phyloP scores from a whole-genome alignment of 176 grass and related monocot species.

The Neostapfia colusana region DNA sequence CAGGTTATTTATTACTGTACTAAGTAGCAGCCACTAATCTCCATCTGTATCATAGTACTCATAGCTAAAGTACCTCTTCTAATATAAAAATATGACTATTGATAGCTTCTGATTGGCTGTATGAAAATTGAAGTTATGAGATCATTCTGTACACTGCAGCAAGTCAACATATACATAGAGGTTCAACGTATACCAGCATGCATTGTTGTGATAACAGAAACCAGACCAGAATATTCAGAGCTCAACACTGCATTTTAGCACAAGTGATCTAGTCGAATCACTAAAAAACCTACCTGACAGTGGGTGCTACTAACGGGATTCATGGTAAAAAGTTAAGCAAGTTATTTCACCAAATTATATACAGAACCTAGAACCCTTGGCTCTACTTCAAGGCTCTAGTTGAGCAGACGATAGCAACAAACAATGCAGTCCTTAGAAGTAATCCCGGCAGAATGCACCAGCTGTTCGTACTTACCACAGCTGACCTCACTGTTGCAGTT shows the following conservation, averaged over 20 bases:
- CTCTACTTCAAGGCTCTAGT: background rate
- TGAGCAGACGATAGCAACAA: background rate
- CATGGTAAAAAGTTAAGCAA: background rate
- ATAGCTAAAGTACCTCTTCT: background rate
- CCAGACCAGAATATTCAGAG: background rate
- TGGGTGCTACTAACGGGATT: background rate
- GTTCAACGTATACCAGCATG: constrained; percentile 1
- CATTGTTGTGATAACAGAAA: constrained; percentile 4
- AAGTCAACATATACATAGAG: background rate
- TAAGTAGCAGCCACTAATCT: background rate
- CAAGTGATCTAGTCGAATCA: constrained; percentile 2
- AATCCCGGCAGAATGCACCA: constrained; percentile 16
- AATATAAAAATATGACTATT: background rate
- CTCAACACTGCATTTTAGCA: background rate
- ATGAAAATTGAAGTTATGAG: background rate
- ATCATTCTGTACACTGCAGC: background rate
- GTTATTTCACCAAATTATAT: background rate
- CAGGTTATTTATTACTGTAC: constrained; percentile 9
- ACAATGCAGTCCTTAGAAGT: background rate
- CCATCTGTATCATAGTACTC: background rate
- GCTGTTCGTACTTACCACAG: background rate
- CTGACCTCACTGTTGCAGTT: constrained; percentile 7
- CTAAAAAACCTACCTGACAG: background rate
- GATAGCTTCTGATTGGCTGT: background rate
- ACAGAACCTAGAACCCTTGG: background rate